Evolutionary conservation across 2,329 filamentous ascomycete genomes (phyloP).

Genomic region (Incumbomyces lentus): DNA sequence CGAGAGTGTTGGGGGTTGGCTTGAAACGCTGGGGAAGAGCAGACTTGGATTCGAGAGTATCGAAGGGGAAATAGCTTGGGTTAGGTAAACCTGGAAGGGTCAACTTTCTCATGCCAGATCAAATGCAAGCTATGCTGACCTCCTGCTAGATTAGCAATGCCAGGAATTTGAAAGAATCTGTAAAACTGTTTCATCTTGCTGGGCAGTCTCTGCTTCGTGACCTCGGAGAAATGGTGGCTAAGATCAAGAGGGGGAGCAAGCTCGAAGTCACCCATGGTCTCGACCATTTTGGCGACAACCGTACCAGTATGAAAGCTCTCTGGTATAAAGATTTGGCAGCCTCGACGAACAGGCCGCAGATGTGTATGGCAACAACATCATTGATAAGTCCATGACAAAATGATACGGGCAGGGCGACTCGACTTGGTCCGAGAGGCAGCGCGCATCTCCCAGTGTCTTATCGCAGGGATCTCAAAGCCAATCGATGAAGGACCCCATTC

Average conservation of each 20-base stretch:
- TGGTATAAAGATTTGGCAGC: too few relatives aligned
- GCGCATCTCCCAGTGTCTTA: too few relatives aligned
- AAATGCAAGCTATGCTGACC: slow-evolving; percentile 29
- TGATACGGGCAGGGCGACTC: too few relatives aligned
- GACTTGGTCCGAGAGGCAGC: too few relatives aligned
- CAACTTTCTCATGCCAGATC: slow-evolving; percentile 1
- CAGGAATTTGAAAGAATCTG: slow-evolving; percentile 63
- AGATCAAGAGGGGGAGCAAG: slow-evolving; percentile 56
- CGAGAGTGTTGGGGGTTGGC: slow-evolving; percentile 54
- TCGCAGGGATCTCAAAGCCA: too few relatives aligned
- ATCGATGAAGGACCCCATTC: too few relatives aligned
- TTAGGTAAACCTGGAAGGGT: slow-evolving; percentile 61
- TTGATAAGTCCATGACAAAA: too few relatives aligned
- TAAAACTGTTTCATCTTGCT: slow-evolving; percentile 74
- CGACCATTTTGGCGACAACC: background rate
- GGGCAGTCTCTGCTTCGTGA: slow-evolving; percentile 52
- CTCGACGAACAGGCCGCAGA: too few relatives aligned
- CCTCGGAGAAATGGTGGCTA: slow-evolving; percentile 65
- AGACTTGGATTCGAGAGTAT: slow-evolving; percentile 74
- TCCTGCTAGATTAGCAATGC: slow-evolving; percentile 52
- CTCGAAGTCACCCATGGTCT: slow-evolving; percentile 19
- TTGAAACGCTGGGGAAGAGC: slow-evolving; percentile 65
- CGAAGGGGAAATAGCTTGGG: slow-evolving; percentile 74
- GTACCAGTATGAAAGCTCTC: slow-evolving; percentile 15
- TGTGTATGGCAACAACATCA: too few relatives aligned